phyloP scores from a whole-genome alignment of 371 early-diverging fungal species.

The Dinochytrium kinnereticum region DNA sequence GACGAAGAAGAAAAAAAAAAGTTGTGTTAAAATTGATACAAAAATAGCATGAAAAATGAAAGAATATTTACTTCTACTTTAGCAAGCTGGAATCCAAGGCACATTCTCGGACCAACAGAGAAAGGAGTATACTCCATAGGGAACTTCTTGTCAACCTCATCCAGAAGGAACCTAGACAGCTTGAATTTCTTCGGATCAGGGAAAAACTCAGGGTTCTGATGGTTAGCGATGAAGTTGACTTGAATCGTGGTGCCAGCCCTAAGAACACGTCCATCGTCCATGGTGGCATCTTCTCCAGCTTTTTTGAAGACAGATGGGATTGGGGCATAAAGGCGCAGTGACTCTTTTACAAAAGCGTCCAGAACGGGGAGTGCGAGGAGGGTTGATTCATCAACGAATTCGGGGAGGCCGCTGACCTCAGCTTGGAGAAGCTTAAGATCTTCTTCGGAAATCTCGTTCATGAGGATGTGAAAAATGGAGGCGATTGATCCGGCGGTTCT shows the following conservation, averaged over 20 bases:
- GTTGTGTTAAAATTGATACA: background rate
- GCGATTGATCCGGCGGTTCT: background rate
- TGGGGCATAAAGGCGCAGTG: slow-evolving; percentile 4
- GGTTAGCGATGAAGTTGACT: background rate
- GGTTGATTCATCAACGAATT: slow-evolving; percentile 7
- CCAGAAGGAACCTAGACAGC: background rate
- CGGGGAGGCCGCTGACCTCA: background rate
- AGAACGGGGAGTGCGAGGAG: slow-evolving; percentile 14
- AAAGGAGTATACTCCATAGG: slow-evolving; percentile 26
- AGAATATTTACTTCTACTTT: slow-evolving; percentile 11
- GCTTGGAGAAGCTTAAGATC: background rate
- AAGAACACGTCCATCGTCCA: background rate
- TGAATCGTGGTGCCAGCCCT: background rate
- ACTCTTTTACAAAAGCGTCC: slow-evolving; percentile 16
- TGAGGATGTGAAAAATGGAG: background rate
- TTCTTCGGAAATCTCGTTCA: background rate
- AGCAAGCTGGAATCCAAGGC: slow-evolving; percentile 22
- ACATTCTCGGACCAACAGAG: slow-evolving; percentile 11
- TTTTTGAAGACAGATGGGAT: background rate
- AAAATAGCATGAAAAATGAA: background rate
- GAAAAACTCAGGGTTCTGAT: background rate
- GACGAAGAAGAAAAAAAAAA: background rate
- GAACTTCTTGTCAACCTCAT: slow-evolving; percentile 13
- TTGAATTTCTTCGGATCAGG: slow-evolving; percentile 6
- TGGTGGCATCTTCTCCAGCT: background rate